These are phyloP conservation scores for Delphinella strobiligena DNA, from an alignment of 2,329 filamentous ascomycete genomes.

Conservation along the genomic window DNA sequence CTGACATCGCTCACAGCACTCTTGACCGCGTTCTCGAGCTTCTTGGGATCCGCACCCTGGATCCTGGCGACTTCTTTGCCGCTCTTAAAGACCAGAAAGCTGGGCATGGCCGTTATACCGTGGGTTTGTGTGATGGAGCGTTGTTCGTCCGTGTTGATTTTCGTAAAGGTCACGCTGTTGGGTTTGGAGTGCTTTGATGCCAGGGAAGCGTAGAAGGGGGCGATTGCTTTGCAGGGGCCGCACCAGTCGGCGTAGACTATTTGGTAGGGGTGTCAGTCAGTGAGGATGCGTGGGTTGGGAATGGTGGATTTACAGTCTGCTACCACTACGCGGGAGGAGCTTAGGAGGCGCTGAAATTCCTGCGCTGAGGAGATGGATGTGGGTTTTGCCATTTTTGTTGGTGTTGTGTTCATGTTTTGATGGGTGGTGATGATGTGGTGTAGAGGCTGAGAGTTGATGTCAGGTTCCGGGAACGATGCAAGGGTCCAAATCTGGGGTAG, in stretches of 20 bases:
- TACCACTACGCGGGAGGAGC: neutral
- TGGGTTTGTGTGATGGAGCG: constrained; percentile 65
- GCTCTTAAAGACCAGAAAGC: constrained; percentile 61
- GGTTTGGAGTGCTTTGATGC: constrained; percentile 57
- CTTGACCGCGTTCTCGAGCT: constrained; percentile 58
- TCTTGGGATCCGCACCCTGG: constrained; percentile 55
- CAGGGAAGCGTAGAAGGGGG: constrained; percentile 69
- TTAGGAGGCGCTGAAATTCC: neutral
- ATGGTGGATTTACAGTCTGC: neutral
- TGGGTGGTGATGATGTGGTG: too few relatives aligned
- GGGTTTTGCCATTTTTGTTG: neutral
- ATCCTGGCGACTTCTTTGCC: constrained; percentile 25
- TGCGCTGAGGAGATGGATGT: neutral
- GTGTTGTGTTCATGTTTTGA: too few relatives aligned
- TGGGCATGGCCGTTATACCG: constrained; percentile 66
- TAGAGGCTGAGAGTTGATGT: too few relatives aligned
- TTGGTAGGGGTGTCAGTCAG: neutral
- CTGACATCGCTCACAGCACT: constrained; percentile 54
- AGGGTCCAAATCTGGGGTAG: neutral
- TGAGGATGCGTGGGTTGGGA: neutral
- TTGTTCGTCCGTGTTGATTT: constrained; percentile 72
- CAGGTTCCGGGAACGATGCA: neutral
- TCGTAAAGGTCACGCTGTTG: constrained; percentile 67
- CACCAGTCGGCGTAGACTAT: constrained; percentile 84
- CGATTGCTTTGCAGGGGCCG: constrained; percentile 69